phyloP scores from a whole-genome alignment of 2,329 filamentous ascomycete species.

The Colletotrichum orbiculare region DNA sequence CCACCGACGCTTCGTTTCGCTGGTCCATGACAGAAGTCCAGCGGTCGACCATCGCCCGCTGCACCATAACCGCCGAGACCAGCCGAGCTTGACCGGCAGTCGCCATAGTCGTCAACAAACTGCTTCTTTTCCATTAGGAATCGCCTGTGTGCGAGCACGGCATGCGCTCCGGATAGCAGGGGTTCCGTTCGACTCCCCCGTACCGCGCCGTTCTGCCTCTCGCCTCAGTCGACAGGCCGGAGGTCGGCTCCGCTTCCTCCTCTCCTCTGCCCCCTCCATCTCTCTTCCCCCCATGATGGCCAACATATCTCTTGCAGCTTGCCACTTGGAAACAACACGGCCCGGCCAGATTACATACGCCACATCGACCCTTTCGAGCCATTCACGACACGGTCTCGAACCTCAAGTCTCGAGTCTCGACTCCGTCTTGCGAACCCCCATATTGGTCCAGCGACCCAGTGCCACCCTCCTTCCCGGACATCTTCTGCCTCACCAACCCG shows the following conservation, averaged over 20 bases:
- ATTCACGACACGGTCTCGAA: constrained; percentile 1
- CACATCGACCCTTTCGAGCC: neutral
- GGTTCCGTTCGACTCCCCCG: constrained; percentile 2
- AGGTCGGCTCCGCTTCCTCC: constrained; percentile 5
- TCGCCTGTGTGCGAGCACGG: neutral
- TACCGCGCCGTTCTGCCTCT: constrained; percentile 5
- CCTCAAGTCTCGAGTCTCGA: constrained; percentile 4
- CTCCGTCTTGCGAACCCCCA: constrained; percentile 6
- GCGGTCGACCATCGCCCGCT: too few species aligned
- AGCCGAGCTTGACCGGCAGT: too few species aligned
- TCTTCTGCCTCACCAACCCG: neutral
- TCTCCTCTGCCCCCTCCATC: neutral
- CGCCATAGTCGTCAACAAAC: too few species aligned
- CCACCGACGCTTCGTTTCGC: too few species aligned
- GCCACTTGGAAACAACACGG: constrained; percentile 11
- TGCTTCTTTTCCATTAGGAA: too few species aligned
- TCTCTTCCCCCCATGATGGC: constrained; percentile 9
- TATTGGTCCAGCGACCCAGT: constrained; percentile 1
- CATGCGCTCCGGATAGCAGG: constrained; percentile 1
- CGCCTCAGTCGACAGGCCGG: neutral
- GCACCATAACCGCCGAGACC: too few species aligned
- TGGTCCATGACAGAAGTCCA: too few species aligned
- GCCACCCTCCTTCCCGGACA: constrained; percentile 1
- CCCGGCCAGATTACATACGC: constrained; percentile 5
- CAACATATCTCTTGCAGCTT: constrained; percentile 14